Conservation (phyloP, 495 filamentous ascomycete genomes). For the Symbiotaphrina buchneri region DNA sequence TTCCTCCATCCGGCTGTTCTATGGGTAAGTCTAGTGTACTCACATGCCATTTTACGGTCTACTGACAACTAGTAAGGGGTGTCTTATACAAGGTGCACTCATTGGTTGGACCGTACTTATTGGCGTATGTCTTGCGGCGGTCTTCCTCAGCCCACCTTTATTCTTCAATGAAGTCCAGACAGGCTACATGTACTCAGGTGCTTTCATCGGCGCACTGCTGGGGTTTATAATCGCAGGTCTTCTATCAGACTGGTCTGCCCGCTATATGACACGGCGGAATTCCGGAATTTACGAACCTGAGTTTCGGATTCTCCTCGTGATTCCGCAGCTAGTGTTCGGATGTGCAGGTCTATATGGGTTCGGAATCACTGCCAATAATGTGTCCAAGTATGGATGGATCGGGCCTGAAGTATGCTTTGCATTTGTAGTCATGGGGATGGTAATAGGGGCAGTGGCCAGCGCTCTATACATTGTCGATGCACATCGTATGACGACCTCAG, state of each 20-base stretch:
- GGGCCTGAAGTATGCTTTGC: slow-evolving; percentile 21
- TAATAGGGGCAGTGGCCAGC: slow-evolving; percentile 67
- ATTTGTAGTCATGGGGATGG: slow-evolving; percentile 55
- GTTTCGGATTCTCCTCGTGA: slow-evolving; percentile 61
- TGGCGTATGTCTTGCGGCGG: slow-evolving; percentile 61
- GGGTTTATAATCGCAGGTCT: slow-evolving; percentile 57
- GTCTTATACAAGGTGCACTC: slow-evolving; percentile 70
- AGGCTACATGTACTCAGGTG: slow-evolving; percentile 73
- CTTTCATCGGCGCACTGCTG: slow-evolving; percentile 63
- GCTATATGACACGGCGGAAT: slow-evolving; percentile 48
- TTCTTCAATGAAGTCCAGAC: slow-evolving; percentile 65
- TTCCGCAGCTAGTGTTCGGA: slow-evolving; percentile 58
- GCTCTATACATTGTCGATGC: slow-evolving; percentile 90
- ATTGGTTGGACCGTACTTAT: slow-evolving; percentile 95
- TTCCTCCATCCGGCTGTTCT: slow-evolving; percentile 67
- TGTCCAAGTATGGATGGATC: slow-evolving; percentile 39
- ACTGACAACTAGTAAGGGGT: slow-evolving; percentile 25
- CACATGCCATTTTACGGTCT: neutral
- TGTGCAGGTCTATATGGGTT: slow-evolving; percentile 69
- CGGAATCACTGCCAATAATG: slow-evolving; percentile 40
- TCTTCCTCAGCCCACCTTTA: slow-evolving; percentile 60
- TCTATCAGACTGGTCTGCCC: slow-evolving; percentile 50
- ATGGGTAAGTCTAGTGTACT: slow-evolving; percentile 25
- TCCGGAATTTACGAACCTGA: slow-evolving; percentile 76
- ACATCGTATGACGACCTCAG: slow-evolving; percentile 48